Evolutionary conservation across 805 yeast species (phyloP), one percentile per base, ranked within the genome.

Genomic region (Lachancea fermentati): DNA sequence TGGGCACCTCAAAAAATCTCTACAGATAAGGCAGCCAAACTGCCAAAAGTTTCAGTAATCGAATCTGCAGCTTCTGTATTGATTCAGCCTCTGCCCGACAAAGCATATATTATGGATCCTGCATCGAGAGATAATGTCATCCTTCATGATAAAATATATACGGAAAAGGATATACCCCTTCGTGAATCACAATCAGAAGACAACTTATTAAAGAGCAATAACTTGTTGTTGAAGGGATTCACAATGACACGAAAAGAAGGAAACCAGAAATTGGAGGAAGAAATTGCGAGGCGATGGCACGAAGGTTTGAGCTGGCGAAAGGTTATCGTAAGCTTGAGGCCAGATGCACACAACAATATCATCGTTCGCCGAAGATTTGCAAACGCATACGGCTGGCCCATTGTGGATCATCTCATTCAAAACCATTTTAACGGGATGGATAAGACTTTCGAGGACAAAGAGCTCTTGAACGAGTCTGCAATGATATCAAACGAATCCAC

Each of bases 361-460:
- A 67, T 81, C 29, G 89, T 83, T 0, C 62, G 93, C 47, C 67
- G 89, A 52, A 62, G 81, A 41, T 82, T 81, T 61, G 71, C 85
- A 1, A 85, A 85, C 63, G 93, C 91, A 0, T 84, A 78, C 60
- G 94, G 95, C 1, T 85, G 95, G 95, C 78, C 76, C 1, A 85
- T 83, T 0, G 66, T 84, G 34, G 88, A 83, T 44, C 93, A 82
- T 55, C 54, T 85, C 45, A 74, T 80, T 2, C 66, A 68, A 11
- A 69, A 72, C 36, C 93, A 85, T 64, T 85, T 85, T 58, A 54
- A 36, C 24, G 40, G 42, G 2, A 18, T 39, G 11, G 48, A 36
- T 34, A 43, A 45, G 5, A 42, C 47, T 9, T 4, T 16, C 4
- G 36, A 5, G 16, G 15, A 5, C 5, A 5, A 26, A 3, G 32